Percentiles rank a stretch among this genome's conserved stretches.
phyloP scores from a whole-genome alignment of 768 basidiomycete genomes.

The Clathrus columnatus region DNA sequence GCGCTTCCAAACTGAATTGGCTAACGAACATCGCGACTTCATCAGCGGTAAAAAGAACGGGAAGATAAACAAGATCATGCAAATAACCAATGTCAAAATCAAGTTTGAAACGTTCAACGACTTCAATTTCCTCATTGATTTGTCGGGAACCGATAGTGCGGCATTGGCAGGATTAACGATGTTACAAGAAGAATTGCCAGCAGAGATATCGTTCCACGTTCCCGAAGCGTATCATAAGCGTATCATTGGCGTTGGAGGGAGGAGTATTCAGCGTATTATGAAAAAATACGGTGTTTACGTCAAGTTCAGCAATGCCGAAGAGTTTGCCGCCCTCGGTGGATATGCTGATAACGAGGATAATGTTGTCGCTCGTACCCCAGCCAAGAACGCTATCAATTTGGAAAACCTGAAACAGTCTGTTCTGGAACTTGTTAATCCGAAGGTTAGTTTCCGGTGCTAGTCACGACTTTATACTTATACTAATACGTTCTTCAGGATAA shows the following conservation, averaged over 20 bases:
- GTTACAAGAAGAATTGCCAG: slow-evolving; percentile 94
- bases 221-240: slow-evolving; percentile 98
- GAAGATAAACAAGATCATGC: slow-evolving; percentile 99
- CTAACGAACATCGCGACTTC: slow-evolving; percentile 97
- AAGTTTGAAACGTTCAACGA: slow-evolving; percentile 99
- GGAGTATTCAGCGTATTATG: slow-evolving; percentile 99
- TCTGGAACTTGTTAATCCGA: slow-evolving; percentile 95
- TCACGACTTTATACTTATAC: slow-evolving; percentile 4
- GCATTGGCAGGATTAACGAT: slow-evolving; percentile 82
- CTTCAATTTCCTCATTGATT: slow-evolving; percentile 89
- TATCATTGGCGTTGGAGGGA: slow-evolving; percentile 96
- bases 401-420: slow-evolving; percentile 93
- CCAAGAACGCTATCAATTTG: slow-evolving; percentile 92
- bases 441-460: slow-evolving; percentile 42
- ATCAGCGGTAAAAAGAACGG: slow-evolving; percentile 99
- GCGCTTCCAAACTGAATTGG: slow-evolving; percentile 94
- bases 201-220: slow-evolving; percentile 97
- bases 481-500: slow-evolving; percentile 57
- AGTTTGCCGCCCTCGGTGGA: slow-evolving; percentile 89
- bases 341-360: slow-evolving; percentile 98
- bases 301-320: slow-evolving; percentile 97
- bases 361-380: slow-evolving; percentile 94
- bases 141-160: slow-evolving; percentile 75
- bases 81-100: slow-evolving; percentile 93
- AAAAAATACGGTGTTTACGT: slow-evolving; percentile 99